Evolutionary conservation across 2,329 filamentous ascomycete species (phyloP), one percentile per base, ranked within the genome.

Genomic region (Colletotrichum liriopes): DNA sequence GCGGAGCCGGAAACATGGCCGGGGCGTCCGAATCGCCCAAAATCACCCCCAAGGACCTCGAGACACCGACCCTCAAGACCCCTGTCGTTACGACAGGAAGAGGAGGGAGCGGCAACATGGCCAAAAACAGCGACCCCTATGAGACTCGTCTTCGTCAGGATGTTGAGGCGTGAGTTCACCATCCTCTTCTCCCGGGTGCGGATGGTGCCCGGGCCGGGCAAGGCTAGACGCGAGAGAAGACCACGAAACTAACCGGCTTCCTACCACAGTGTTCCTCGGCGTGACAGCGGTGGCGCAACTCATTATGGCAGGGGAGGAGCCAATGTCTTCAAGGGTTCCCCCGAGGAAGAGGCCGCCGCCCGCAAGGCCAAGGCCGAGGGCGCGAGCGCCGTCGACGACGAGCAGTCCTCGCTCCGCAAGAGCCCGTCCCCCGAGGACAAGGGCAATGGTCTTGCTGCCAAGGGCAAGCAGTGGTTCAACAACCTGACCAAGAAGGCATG

Each of bases 81-180:
- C 85, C 93, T n/a, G 87, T 94, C 75, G 95, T 96, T 79, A 98
- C 95, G 26, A 98, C 95, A 3, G 95, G 95, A 68, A 93, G 95
- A 63, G 95, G 95, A 67, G 95, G 95, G 73, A 92, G 90, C 5
- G 95, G 95, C 72, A 98, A 97, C 85, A 97, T 98, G 93, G 91
- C 93, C 59, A 86, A 84, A 76, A 92, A 92, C 79, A 90, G 90
- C 74, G 92, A 96, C 77, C 90, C 92, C 4, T 84, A 86, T 52
- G 90, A 94, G 79, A 94, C 95, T 45, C 92, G 95, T 74, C 87
- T 90, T 66, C 91, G 91, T 52, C 96, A 98, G 82, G 95, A 98
- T 78, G 94, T 98, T 73, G 90, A 92, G 72, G 89, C 90, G 89
- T 91, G 83, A 79, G 89, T 85, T 18, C 16, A 11, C 26, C 37